Evolutionary conservation across 2,329 filamentous ascomycete genomes (phyloP).

Genomic region (Aureobasidium sp.): DNA sequence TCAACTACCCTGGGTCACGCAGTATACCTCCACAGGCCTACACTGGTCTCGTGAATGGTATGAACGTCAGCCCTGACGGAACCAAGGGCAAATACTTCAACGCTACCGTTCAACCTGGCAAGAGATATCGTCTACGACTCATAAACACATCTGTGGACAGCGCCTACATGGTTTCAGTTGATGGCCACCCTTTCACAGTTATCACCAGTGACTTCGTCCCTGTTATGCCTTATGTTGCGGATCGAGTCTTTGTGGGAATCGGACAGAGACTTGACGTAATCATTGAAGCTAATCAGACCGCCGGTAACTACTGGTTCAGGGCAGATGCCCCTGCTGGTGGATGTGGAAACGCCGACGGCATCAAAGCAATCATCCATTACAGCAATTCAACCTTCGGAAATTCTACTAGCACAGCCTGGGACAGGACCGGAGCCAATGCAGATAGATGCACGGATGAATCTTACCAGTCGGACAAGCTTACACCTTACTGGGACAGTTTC

Average conservation of each 20-base stretch:
- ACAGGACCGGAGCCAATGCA: constrained; percentile 27
- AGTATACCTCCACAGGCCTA: constrained; percentile 25
- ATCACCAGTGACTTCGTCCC: constrained; percentile 37
- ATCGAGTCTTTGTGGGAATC: constrained; percentile 30
- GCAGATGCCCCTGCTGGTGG: constrained; percentile 22
- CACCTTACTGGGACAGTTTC: constrained; percentile 26
- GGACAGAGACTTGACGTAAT: constrained; percentile 41
- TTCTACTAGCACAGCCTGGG: constrained; percentile 21
- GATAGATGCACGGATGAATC: constrained; percentile 19
- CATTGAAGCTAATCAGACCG: constrained; percentile 36
- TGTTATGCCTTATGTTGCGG: constrained; percentile 32
- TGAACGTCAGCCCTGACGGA: constrained; percentile 20
- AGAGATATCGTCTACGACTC: constrained; percentile 35
- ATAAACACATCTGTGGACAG: constrained; percentile 34
- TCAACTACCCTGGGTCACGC: neutral
- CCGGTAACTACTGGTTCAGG: constrained; percentile 38
- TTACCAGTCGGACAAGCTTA: constrained; percentile 26
- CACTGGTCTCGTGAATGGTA: constrained; percentile 27
- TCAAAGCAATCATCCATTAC: constrained; percentile 34
- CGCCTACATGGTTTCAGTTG: constrained; percentile 29
- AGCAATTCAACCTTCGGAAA: constrained; percentile 20
- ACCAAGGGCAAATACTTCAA: constrained; percentile 19
- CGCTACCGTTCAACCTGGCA: constrained; percentile 28
- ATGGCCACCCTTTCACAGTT: constrained; percentile 35
- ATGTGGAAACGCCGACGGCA: constrained; percentile 26